Percentiles rank a stretch among this genome's conserved stretches.
phyloP scores from a whole-genome alignment of 1,139 yeast genomes.

The Geotrichum carabidarum region DNA sequence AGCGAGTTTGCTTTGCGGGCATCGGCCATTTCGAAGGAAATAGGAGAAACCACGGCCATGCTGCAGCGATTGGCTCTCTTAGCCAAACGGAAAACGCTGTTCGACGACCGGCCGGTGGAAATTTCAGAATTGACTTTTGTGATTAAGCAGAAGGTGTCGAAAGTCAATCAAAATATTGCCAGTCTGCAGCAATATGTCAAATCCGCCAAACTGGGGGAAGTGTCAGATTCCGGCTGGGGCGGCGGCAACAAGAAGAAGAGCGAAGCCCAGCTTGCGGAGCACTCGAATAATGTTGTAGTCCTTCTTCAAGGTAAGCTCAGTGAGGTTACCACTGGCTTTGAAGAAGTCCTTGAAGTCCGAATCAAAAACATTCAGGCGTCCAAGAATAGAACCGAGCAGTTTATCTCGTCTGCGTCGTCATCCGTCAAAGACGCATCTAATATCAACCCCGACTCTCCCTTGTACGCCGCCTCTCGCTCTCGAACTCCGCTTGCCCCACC shows the following conservation, averaged over 20 bases:
- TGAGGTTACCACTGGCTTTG: constrained; percentile 87
- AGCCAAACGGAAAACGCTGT: constrained; percentile 84
- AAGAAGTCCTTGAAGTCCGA: constrained; percentile 78
- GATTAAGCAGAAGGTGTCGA: constrained; percentile 87
- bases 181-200: constrained; percentile 54
- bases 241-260: constrained; percentile 39
- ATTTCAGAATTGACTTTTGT: constrained; percentile 88
- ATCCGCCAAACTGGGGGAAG: constrained; percentile 35
- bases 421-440: constrained; percentile 23
- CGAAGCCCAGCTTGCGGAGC: constrained; percentile 60
- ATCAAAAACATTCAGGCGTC: constrained; percentile 79
- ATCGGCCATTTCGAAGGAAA: constrained; percentile 78
- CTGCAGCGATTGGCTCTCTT: constrained; percentile 71
- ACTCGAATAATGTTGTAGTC: constrained; percentile 81
- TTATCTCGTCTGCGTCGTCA: constrained; percentile 49
- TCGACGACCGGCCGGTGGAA: constrained; percentile 91
- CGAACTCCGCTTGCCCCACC: neutral
- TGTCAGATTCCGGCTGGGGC: constrained; percentile 32
- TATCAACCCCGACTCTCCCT: constrained; percentile 18
- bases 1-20: constrained; percentile 80
- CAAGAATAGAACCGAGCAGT: constrained; percentile 78
- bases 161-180: constrained; percentile 73
- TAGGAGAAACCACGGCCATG: constrained; percentile 80
- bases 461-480: constrained; percentile 18
- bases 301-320: constrained; percentile 83